Base-by-base conservation (phyloP, 179 eudicot species). In the Patellifolia procumbens region DNA sequence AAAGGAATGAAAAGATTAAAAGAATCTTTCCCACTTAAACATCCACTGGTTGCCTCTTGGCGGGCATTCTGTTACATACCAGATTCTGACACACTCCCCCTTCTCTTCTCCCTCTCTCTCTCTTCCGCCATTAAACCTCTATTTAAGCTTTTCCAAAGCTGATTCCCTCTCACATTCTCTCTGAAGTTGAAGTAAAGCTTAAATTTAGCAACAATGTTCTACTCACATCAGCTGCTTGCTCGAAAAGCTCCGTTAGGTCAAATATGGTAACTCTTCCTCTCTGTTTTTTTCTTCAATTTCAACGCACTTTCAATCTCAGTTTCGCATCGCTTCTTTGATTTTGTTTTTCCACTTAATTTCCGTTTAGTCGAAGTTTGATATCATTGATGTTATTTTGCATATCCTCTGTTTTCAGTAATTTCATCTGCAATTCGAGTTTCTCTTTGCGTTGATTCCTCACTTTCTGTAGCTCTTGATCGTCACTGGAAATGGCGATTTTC, bases 211-310 rank as follows among this genome's bases (percentile, higher is more conserved):
- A 72, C 51, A 55, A 92, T 92, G 97, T 92, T 92, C 77, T 92
- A 88, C 89, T 92, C 97, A 48, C 97, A 86, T 59, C 97, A 92
- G 84, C 87, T 92, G 0, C 90, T 92, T 0, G 97, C 97, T 86
- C 89, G 96, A 17, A 92, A 92, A 87, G 92, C 89, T 76, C 91
- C 97, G 0, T 87, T 92, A 15, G 97, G 97, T 1, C 97, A 92
- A 70, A 91, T 92, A 84, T 92, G 97, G 97, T 92, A 74, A 74
- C 2, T 2, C 12, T 32, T 19, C 8, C n/a, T 17, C 55, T 26
- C n/a, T 31, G 3, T 45, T 32, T 29, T 24, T 55, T 31, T 55
- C 78, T 59, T 5, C 29, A 11, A 59, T 19, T 72, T 63, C 37
- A 1, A 43, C 20, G 0, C 26, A 20, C 12, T 3, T 34, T 26